A percentile compares a stretch with the other conserved stretches of the same genome.
Conservation (phyloP, 2,329 filamentous ascomycete species). For the Coleophoma crateriformis region DNA sequence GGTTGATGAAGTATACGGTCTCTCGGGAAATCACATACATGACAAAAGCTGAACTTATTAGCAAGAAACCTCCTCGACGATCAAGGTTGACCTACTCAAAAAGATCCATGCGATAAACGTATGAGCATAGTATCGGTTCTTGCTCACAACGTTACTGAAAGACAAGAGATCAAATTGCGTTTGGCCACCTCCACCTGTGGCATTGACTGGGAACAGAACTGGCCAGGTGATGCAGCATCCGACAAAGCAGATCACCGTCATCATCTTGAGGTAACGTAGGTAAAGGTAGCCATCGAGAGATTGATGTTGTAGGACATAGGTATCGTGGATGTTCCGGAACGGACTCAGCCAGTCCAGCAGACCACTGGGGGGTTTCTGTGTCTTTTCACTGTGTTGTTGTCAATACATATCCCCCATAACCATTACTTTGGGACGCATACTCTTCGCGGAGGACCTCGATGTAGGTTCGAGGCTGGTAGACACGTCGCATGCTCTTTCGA, state of each 20-base stretch:
- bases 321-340: constrained; percentile 65
- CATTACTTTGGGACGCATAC: constrained; percentile 3
- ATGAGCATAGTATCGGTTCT: constrained; percentile 73
- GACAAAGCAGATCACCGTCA: constrained; percentile 71
- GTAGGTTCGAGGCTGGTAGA: constrained; percentile 49
- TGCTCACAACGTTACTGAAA: constrained; percentile 68
- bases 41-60: constrained; percentile 56
- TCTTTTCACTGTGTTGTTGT: constrained; percentile 41
- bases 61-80: background rate
- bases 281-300: constrained; percentile 90
- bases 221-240: constrained; percentile 83
- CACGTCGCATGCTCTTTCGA: constrained; percentile 37
- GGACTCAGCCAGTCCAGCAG: constrained; percentile 59
- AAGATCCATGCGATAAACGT: constrained; percentile 76
- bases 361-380: constrained; percentile 51
- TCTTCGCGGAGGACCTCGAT: constrained; percentile 40
- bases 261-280: constrained; percentile 78
- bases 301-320: constrained; percentile 80
- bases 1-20: constrained; percentile 83
- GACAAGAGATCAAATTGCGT: constrained; percentile 70
- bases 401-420: background rate
- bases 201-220: constrained; percentile 73
- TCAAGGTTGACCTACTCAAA: constrained; percentile 36
- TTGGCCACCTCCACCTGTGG: constrained; percentile 65
- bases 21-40: constrained; percentile 86